Conservation (phyloP, 306 rosid genomes). For the Cicer arietinum region DNA sequence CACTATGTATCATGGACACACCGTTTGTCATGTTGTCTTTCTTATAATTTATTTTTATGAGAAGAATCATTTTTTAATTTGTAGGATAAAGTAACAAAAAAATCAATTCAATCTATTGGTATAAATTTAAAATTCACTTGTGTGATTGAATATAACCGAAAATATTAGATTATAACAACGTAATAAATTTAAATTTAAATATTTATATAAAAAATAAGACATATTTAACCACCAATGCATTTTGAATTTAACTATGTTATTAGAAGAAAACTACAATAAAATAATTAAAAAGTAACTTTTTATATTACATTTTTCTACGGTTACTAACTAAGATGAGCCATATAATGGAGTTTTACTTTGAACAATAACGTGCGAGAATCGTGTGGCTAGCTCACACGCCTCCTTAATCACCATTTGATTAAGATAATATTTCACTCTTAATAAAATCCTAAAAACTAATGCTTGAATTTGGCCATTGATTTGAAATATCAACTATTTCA, state of each 20-base stretch:
- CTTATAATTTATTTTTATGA: neutral
- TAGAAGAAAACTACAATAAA: no score
- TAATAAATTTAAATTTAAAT: no score
- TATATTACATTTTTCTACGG: constrained; percentile 5
- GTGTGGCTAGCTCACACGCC: constrained; percentile 45
- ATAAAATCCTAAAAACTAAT: constrained; percentile 19
- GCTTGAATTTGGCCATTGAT: constrained; percentile 7
- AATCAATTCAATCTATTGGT: neutral
- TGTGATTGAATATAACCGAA: no score
- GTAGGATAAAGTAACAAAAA: constrained; percentile 31
- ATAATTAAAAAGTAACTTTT: neutral
- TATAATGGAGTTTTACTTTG: constrained; percentile 21
- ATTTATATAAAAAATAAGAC: no score
- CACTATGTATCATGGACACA: constrained; percentile 62
- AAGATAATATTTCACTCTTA: neutral
- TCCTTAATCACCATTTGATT: constrained; percentile 40
- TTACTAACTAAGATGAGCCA: neutral
- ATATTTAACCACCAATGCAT: no score
- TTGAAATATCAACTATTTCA: constrained; percentile 21
- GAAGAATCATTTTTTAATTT: constrained; percentile 22
- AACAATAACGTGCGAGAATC: constrained; percentile 33
- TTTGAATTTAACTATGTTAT: no score
- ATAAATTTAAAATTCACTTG: neutral
- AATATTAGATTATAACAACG: no score
- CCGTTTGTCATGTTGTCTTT: constrained; percentile 42